Evolutionary conservation across 2,329 filamentous ascomycete genomes (phyloP), one percentile per base, ranked within the genome.

Genomic region (Exophiala spinifera): DNA sequence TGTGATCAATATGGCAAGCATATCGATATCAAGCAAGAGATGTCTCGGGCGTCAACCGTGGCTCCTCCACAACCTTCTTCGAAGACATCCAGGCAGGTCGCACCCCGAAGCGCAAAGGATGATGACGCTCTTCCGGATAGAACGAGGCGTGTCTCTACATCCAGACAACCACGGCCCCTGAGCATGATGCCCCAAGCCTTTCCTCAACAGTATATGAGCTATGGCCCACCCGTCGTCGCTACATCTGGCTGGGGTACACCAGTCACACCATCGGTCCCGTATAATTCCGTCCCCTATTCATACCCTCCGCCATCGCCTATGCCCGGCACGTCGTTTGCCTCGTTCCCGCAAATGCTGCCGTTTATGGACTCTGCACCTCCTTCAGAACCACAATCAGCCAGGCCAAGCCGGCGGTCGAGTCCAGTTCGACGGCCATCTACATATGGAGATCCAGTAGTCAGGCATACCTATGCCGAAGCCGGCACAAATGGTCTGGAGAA

Each of bases 1-100:
- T 71, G 69, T 50, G 66, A 72, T 45, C 61, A 65, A 20, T 65
- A 65, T 28, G 59, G 67, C 33, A 69, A 70, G 51, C 70, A 74
- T 21, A 42, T 52, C 40, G 58, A 62, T 28, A 37, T 25, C 4
- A 56, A 49, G 39, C 48, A 52, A 34, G 49, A 46, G 11, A 43
- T 42, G 31, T 46, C 51, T 3, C 44, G 47, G n/a, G 13, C 53
- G 13, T 33, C 46, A n/a, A 55, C 39, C 33, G 34, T 47, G 3
- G 42, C 55, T 8, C 50, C 48, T 47, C 55, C 54, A 20, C 49
- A 53, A n/a, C 25, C 46, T 21, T 57, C 61, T 33, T 46, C 61
- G 8, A 51, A 46, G 17, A 44, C 47, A 11, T 13, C 43, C 23
- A 57, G 50, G n/a, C 50, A 34, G 23, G 25, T 10, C 31, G 31